Conservation (phyloP, 495 filamentous ascomycete genomes). For the Xylaria bambusicola region DNA sequence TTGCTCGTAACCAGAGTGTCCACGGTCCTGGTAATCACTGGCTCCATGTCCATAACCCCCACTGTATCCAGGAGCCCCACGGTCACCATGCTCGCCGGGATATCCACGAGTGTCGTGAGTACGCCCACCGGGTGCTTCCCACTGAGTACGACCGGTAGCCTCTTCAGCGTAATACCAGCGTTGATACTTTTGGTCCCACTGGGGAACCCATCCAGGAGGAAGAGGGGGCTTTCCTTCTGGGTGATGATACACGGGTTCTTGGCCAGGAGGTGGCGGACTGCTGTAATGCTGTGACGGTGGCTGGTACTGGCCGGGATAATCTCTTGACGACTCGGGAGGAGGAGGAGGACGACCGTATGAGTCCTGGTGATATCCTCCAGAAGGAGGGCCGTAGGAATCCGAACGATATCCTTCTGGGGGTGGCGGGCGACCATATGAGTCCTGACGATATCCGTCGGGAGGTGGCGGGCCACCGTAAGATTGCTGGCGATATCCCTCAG, state of each 20-base stretch:
- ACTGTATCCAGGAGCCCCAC: slow-evolving; percentile 21
- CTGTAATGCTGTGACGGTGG: slow-evolving; percentile 27
- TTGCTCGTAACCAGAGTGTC: not conserved
- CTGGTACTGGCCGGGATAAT: slow-evolving; percentile 30
- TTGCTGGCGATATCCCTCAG: slow-evolving; percentile 6
- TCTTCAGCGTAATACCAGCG: slow-evolving; percentile 64
- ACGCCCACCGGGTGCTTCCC: slow-evolving; percentile 52
- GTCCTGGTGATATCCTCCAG: slow-evolving; percentile 14
- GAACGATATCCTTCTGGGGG: slow-evolving; percentile 9
- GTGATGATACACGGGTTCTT: slow-evolving; percentile 37
- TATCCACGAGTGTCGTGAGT: slow-evolving; percentile 4
- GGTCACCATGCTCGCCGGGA: slow-evolving; percentile 19
- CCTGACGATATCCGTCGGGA: slow-evolving; percentile 20
- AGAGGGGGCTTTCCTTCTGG: slow-evolving; percentile 54
- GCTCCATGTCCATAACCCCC: not conserved
- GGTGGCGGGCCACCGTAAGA: slow-evolving; percentile 15
- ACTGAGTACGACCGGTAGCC: slow-evolving; percentile 60
- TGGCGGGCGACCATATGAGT: not conserved
- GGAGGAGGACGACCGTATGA: slow-evolving; percentile 16
- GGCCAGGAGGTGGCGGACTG: slow-evolving; percentile 33
- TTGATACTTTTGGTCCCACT: slow-evolving; percentile 58
- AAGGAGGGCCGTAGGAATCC: no score
- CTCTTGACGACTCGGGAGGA: slow-evolving; percentile 19
- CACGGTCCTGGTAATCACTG: slow-evolving; percentile 12
- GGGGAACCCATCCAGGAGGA: slow-evolving; percentile 60